phyloP scores from a whole-genome alignment of 2,329 filamentous ascomycete genomes.

The Alternaria panax region DNA sequence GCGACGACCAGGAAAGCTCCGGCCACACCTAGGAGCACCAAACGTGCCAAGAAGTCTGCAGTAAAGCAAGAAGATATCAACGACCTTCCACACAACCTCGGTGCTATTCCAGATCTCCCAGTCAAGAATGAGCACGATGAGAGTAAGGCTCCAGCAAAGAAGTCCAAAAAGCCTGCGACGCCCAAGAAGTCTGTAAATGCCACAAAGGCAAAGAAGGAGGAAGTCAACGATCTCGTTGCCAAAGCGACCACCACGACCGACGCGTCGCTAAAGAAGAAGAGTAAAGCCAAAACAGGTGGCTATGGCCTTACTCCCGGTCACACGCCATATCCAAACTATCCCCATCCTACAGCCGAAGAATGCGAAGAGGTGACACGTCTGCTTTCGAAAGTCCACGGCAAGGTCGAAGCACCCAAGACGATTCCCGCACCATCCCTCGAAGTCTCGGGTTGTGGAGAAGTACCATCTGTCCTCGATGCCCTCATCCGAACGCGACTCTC shows the following conservation, averaged over 20 bases:
- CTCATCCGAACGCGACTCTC: slow-evolving; percentile 68
- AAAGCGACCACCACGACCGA: slow-evolving; percentile 40
- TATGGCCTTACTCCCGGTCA: slow-evolving; percentile 57
- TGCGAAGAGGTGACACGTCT: slow-evolving; percentile 74
- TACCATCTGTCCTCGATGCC: slow-evolving; percentile 70
- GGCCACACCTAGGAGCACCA: slow-evolving; percentile 38
- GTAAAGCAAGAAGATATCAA: slow-evolving; percentile 53
- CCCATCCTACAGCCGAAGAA: slow-evolving; percentile 70
- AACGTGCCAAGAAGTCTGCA: slow-evolving; percentile 47
- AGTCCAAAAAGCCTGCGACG: slow-evolving; percentile 16
- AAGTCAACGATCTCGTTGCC: slow-evolving; percentile 30
- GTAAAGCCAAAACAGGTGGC: slow-evolving; percentile 49
- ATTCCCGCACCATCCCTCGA: slow-evolving; percentile 74
- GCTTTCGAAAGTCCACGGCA: slow-evolving; percentile 71
- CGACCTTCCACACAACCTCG: slow-evolving; percentile 66
- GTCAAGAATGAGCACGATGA: slow-evolving; percentile 15
- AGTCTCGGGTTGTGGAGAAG: slow-evolving; percentile 74
- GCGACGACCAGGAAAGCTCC: slow-evolving; percentile 7
- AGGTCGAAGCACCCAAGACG: slow-evolving; percentile 67
- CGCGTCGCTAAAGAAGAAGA: slow-evolving; percentile 44
- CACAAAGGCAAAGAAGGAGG: slow-evolving; percentile 29
- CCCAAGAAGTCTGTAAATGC: slow-evolving; percentile 31
- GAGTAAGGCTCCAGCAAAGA: slow-evolving; percentile 18
- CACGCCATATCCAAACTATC: slow-evolving; percentile 73
- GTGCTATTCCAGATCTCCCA: slow-evolving; percentile 35